Conservation (phyloP, 306 rosid genomes). For the Carpinus viminea region DNA sequence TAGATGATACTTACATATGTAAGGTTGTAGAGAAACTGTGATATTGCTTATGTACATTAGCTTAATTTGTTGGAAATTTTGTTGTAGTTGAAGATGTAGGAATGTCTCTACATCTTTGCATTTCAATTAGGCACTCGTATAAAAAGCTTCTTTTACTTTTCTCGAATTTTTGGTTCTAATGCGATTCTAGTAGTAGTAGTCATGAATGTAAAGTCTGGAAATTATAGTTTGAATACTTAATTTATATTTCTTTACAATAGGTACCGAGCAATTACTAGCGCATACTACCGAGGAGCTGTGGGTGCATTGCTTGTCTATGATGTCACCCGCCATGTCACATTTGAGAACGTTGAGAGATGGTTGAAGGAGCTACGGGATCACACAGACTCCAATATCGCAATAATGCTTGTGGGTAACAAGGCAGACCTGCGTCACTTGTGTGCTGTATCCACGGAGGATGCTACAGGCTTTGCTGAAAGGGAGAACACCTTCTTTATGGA, state of each 20-base stretch:
- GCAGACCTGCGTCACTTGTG: constrained; percentile 54
- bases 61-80: too few species aligned
- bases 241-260: constrained; percentile 25
- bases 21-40: background rate
- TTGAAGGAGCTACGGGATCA: constrained; percentile 62
- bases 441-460: constrained; percentile 57
- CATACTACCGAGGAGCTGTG: constrained; percentile 60
- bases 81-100: background rate
- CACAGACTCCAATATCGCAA: constrained; percentile 56
- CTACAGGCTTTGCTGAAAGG: constrained; percentile 51
- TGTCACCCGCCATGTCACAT: constrained; percentile 52
- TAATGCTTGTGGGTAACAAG: constrained; percentile 62
- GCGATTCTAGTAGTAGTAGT: background rate
- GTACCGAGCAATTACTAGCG: constrained; percentile 65
- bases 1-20: background rate
- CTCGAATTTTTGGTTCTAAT: background rate
- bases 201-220: background rate
- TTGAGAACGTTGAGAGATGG: constrained; percentile 67
- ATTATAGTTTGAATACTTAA: constrained; percentile 2
- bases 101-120: background rate
- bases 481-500: constrained; percentile 56
- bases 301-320: constrained; percentile 64
- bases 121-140: background rate
- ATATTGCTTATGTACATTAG: background rate
- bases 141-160: background rate